Conservation (phyloP, 1,284 basidiomycete species). For the Tilletia setariae region DNA sequence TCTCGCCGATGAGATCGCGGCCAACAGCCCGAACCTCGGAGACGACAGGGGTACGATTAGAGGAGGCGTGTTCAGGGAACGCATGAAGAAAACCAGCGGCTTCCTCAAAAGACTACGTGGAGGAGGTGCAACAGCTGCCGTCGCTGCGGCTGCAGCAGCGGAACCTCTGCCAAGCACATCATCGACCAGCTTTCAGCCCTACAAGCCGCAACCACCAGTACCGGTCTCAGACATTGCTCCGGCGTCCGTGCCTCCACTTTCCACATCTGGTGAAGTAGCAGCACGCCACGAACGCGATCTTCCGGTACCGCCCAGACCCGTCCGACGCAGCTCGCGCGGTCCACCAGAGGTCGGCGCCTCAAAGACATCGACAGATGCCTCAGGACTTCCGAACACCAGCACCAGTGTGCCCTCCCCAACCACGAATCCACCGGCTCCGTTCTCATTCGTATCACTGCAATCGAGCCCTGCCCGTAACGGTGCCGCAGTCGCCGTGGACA, state of each 20-base stretch:
- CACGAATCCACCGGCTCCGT: neutral
- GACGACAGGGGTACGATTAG: neutral
- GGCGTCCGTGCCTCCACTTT: no score
- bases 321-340: neutral
- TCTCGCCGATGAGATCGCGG: slow-evolving; percentile 28
- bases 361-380: no score
- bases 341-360: no score
- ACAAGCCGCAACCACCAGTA: no score
- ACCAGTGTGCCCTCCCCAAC: no score
- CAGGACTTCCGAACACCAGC: no score
- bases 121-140: slow-evolving; percentile 22
- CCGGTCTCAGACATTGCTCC: no score
- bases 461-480: neutral
- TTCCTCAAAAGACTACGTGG: slow-evolving; percentile 38
- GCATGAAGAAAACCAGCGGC: slow-evolving; percentile 49
- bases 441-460: neutral
- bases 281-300: neutral
- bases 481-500: neutral
- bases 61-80: slow-evolving; percentile 31
- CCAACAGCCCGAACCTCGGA: slow-evolving; percentile 11
- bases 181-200: no score
- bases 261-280: no score
- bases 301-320: neutral
- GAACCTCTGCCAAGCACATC: neutral
- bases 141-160: slow-evolving; percentile 20